Evolutionary conservation across 2,329 filamentous ascomycete genomes (phyloP), one percentile per base, ranked within the genome.

Genomic region (Colletotrichum camelliae): DNA sequence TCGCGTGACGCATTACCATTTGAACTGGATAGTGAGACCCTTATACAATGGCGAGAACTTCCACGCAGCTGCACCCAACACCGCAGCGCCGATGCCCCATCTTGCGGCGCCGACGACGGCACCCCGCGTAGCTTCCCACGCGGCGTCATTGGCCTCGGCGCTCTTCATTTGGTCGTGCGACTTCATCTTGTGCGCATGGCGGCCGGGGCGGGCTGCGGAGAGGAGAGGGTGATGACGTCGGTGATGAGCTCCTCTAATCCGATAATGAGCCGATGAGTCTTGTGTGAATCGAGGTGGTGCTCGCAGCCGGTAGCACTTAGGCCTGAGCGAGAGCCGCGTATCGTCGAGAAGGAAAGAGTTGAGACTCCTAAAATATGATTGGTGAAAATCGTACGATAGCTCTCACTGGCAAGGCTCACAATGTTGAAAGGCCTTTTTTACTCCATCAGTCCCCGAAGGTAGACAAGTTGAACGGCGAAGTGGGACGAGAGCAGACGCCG

Each of bases 1-100:
- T 70, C 48, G 39, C 62, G 31, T 39, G 57, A 65, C 39, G 33
- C 86, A 91, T 81, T 89, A 95, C 93, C 94, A 92, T 86, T 95
- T 95, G 85, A 95, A 95, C 81, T 95, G 94, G 66, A 95, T 86
- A 2, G 94, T 95, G 77, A 94, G 85, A 2, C 92, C 90, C 27
- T 94, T 90, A 82, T 96, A 96, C 24, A 96, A 81, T 0, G 94
- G 94, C 68, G 92, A 94, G 80, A 92, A 88, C 27, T 87, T 85
- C 77, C 92, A 93, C 21, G 91, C 94, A 7, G 91, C 80, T 27
- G 87, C 92, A 24, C 90, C 93, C 9, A 94, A 86, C 29, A 93
- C 82, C 1, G 90, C 93, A 18, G 91, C 89, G 73, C 89, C 91
- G n/a, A 90, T 85, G 71, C 94, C 94, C 93, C 94, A 96, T 88